A percentile compares a stretch with the other conserved stretches of the same genome.
These are phyloP conservation scores for Amanita jacksonii DNA, from an alignment of 768 basidiomycete genomes.

Conservation along the genomic window DNA sequence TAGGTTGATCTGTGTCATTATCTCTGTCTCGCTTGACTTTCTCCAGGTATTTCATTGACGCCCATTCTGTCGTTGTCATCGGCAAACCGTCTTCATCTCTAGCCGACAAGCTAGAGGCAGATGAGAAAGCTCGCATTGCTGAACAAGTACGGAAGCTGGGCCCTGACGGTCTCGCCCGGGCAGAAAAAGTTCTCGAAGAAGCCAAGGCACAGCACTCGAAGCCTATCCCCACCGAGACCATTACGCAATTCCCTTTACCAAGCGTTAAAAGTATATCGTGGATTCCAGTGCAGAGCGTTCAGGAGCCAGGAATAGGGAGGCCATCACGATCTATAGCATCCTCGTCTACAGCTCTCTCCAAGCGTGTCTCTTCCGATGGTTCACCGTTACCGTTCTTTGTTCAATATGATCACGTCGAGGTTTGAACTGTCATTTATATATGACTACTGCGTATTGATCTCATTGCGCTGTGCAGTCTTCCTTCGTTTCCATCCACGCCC, in stretches of 20 bases:
- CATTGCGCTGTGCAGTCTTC: conserved; percentile 56
- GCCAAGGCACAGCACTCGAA: conserved; percentile 83
- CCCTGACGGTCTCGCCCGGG: conserved; percentile 66
- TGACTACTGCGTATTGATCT: conserved; percentile 4
- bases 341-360: conserved; percentile 36
- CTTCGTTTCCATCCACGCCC: conserved; percentile 75
- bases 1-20: conserved; percentile 23
- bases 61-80: conserved; percentile 61
- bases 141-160: conserved; percentile 65
- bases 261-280: conserved; percentile 86
- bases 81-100: conserved; percentile 86
- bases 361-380: conserved; percentile 62
- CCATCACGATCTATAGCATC: conserved; percentile 17
- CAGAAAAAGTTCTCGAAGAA: conserved; percentile 56
- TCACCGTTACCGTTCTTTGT: conserved; percentile 74
- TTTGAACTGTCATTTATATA: conserved; percentile 18
- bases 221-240: conserved; percentile 71
- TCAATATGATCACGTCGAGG: conserved; percentile 90
- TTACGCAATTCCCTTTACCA: conserved; percentile 85
- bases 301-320: conserved; percentile 51
- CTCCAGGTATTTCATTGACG: conserved; percentile 69
- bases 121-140: conserved; percentile 70
- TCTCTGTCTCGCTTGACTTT: not conserved
- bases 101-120: conserved; percentile 68
- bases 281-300: conserved; percentile 65